Base-by-base conservation (phyloP, 1,284 basidiomycete genomes). In the Trametes sp. region DNA sequence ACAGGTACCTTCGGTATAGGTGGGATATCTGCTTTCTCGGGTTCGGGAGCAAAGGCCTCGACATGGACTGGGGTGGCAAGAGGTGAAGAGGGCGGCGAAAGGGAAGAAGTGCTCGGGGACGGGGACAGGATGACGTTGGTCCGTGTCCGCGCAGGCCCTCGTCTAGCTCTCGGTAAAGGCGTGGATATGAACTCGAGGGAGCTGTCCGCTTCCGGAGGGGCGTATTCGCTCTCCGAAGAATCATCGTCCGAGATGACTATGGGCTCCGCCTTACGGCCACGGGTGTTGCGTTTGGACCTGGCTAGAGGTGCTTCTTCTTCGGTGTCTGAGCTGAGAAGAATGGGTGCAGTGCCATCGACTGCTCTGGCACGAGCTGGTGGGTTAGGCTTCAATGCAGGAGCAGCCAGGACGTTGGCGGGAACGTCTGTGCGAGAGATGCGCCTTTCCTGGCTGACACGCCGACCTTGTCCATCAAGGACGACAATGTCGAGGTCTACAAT, bases 401-500 rank as follows among this genome's bases (percentile, higher is more conserved):
- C 57, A 26, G 54, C 59, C 7, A 66, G 38, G 13, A 69, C 56
- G 57, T 76, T 76, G 23, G 70, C 68, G 44, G 73, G 73, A 9
- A 77, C 69, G 46, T 72, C 68, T 19, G 72, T 64, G 50, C 72
- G 73, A 19, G 77, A 75, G 8, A 75, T 67, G 33, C 78, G 67
- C 45, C 71, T 63, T 64, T 92, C 89, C 70, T 85, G 81, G 62
- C 81, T 83, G 51, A 91, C 63, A 41, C 77, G 82, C 56, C 76
- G 79, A 11, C 89, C 90, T 44, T 78, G 71, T 24, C 83, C 79
- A 69, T 92, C 89, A 28, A 91, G 62, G 44, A 89, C 76, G 38
- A 87, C 77, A 50, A 93, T 92, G 42, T 92, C 88, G 49, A 92
- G 80, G 53, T 87, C 78, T 13, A 90, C 79, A 23, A 83, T 77